Base-by-base conservation (phyloP, 2,329 filamentous ascomycete species). In the Trichothecium sympodiale region DNA sequence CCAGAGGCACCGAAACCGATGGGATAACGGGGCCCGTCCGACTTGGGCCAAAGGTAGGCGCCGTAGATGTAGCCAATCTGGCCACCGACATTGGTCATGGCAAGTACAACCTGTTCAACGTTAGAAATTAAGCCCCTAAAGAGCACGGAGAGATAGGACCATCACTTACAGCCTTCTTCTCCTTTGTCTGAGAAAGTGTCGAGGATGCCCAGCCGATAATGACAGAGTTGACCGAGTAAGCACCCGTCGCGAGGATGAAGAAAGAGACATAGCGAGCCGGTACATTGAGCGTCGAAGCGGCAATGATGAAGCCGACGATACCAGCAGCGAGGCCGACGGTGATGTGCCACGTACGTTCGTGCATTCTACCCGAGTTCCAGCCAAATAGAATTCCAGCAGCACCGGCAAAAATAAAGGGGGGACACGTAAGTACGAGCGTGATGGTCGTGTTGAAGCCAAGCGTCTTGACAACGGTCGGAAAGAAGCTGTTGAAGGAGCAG, bases 231-330 rank as follows among this genome's bases (percentile, higher is more conserved):
- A 67, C 65, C 0, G 57, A 57, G 36, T 67, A 67, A 0, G 61
- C 57, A 2, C 60, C 61, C 9, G 56, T 46, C 7, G 60, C 50
- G 41, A 64, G 60, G 39, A 64, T 62, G 37, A 62, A 61, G 46
- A 59, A 62, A 16, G 58, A 54, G 7, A 58, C 46, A 36, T 64
- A 64, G 7, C 74, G 70, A 5, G 69, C 72, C 2, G 69, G 70
- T 2, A 64, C 53, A 45, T 71, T 72, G 18, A 62, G 49, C 0
- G 72, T 77, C 3, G 65, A 64, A 66, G 76, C 75, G 55, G 63
- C 66, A 47, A 77, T 77, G 49, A 77, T 48, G 53, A 77, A 77
- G 16, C 72, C 72, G 8, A 69, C 44, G 2, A 73, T 50, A 14
- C 71, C 71, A 29, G 68, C 57, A 29, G 60, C 39, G 30, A 76